These are phyloP conservation scores for Eucalyptus cladocalyx DNA, from an alignment of 345 rosid species.

Conservation along the genomic window DNA sequence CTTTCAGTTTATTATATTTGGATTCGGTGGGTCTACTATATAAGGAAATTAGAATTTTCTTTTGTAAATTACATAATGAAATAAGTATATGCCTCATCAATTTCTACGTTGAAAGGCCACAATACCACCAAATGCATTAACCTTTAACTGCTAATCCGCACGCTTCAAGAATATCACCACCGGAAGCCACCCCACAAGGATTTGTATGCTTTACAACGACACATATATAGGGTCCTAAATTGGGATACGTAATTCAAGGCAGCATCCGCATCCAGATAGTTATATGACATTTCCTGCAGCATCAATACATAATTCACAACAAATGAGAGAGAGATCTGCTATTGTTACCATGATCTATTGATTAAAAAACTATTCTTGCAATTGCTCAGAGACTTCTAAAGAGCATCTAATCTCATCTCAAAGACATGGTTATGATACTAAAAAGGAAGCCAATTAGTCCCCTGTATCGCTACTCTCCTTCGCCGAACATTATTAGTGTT, in stretches of 20 bases:
- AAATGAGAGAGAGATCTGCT: not conserved
- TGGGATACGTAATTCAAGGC: conserved; percentile 96
- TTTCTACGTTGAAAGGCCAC: conserved; percentile 84
- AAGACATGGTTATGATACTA: not conserved
- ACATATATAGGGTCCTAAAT: conserved; percentile 76
- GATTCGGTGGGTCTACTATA: too few relatives aligned
- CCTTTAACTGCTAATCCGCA: conserved; percentile 81
- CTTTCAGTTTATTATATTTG: not conserved
- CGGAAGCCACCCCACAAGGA: conserved; percentile 94
- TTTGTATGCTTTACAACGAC: conserved; percentile 86
- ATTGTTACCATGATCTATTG: not conserved
- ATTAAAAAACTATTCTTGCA: not conserved
- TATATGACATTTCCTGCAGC: conserved; percentile 94
- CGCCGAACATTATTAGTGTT: not conserved
- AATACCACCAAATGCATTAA: conserved; percentile 82
- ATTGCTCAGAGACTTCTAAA: not conserved
- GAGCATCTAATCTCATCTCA: not conserved
- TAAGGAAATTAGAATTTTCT: not conserved
- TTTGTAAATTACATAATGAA: not conserved
- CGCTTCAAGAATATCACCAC: conserved; percentile 65
- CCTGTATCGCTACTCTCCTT: not conserved
- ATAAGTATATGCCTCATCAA: conserved; percentile 54
- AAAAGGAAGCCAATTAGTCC: not conserved
- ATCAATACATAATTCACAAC: not conserved
- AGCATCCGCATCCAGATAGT: conserved; percentile 78